These are phyloP conservation scores for Suhomyces chickasaworum DNA, from an alignment of 1,139 yeast genomes.

Conservation along the genomic window DNA sequence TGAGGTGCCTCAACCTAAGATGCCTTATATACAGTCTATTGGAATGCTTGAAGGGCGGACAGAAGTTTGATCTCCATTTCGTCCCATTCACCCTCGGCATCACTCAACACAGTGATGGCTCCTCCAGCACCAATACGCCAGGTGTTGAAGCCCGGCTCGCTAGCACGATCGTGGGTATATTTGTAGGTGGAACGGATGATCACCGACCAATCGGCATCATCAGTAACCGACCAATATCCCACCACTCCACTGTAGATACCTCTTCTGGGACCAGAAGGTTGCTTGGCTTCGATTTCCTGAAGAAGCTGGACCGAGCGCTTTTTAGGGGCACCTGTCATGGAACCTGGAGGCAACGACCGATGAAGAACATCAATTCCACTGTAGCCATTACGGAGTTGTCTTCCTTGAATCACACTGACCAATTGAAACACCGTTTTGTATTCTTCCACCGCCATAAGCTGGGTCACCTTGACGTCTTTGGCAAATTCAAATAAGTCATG, in stretches of 20 bases:
- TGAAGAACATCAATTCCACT: conserved; percentile 78
- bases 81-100: conserved; percentile 82
- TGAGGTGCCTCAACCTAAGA: too few species aligned
- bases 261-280: conserved; percentile 54
- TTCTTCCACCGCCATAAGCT: conserved; percentile 90
- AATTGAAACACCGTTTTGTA: conserved; percentile 88
- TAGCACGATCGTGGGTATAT: conserved; percentile 53
- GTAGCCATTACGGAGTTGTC: conserved; percentile 42
- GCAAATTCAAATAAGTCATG: conserved; percentile 82
- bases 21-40: conserved; percentile 10
- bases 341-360: conserved; percentile 91
- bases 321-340: conserved; percentile 99
- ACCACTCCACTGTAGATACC: conserved; percentile 94
- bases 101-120: conserved; percentile 89
- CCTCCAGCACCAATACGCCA: conserved; percentile 99
- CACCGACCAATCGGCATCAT: conserved; percentile 95
- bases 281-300: conserved; percentile 50
- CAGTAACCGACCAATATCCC: conserved; percentile 92
- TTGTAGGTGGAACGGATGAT: conserved; percentile 81
- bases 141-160: conserved; percentile 29
- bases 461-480: conserved; percentile 67
- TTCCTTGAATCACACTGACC: conserved; percentile 85
- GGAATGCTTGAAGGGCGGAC: conserved; percentile 73
- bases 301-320: conserved; percentile 85
- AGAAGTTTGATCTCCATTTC: conserved; percentile 84